Percentiles rank a stretch among this genome's conserved stretches.
Conservation (phyloP, 495 filamentous ascomycete genomes). For the Endocarpon pusillum region DNA sequence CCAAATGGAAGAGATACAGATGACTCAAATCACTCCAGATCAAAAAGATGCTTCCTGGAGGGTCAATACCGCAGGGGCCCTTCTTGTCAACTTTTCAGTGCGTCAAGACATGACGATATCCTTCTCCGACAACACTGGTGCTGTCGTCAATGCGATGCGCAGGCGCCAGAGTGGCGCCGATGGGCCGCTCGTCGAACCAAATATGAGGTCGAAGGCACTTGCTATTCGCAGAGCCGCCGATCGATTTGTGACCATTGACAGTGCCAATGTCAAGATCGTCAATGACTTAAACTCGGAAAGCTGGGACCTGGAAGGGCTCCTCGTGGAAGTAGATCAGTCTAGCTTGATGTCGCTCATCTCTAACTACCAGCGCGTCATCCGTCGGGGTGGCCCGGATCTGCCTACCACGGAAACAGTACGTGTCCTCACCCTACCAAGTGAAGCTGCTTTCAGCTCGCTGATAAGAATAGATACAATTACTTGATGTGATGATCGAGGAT, state of each 20-base stretch:
- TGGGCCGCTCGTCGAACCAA: no score
- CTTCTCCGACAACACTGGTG: constrained; percentile 11
- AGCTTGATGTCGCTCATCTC: constrained; percentile 15
- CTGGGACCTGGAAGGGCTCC: constrained; percentile 13
- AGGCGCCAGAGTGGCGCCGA: no score
- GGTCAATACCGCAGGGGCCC: constrained; percentile 15
- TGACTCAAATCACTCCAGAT: constrained; percentile 12
- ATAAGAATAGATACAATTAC: no score
- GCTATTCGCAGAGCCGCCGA: no score
- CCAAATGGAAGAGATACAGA: constrained; percentile 14
- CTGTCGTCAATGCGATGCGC: no score
- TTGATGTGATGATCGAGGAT: constrained; percentile 22
- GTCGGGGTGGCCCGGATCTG: constrained; percentile 13
- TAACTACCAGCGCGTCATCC: constrained; percentile 12
- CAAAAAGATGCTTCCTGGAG: constrained; percentile 17
- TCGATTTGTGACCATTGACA: constrained; percentile 19
- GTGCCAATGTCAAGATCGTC: constrained; percentile 14
- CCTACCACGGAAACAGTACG: constrained; percentile 14
- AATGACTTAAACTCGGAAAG: constrained; percentile 11
- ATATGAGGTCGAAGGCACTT: no score
- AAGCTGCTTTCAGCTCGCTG: no score
- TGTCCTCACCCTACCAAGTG: no score
- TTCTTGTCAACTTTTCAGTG: constrained; percentile 16
- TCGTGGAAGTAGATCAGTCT: constrained; percentile 18
- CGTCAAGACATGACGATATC: constrained; percentile 11